Base-by-base conservation (phyloP, 306 rosid genomes). In the Begonia fuchsioides region DNA sequence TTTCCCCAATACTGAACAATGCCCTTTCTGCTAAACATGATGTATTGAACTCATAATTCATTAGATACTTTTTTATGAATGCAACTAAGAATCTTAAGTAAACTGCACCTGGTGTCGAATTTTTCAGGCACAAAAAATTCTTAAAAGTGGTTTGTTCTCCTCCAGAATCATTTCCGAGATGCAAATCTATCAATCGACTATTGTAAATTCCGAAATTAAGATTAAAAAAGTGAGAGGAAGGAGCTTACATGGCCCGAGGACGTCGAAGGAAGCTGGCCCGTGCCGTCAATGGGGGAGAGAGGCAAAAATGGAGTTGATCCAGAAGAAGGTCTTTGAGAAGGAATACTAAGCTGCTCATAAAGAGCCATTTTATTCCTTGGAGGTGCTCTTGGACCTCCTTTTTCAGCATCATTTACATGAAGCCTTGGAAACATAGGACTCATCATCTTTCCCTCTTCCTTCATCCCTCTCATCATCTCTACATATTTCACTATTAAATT, bases 331-430 rank as follows among this genome's bases (percentile, higher is more conserved):
- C 44, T 64, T 57, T 68, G 87, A 59, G 80, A 68, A 65, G 92
- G 77, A 15, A 61, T 56, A 58, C 63, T 71, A 58, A 71, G 66
- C 62, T 72, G 78, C 62, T 77, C 84, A 64, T 73, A 73, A 38
- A 80, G 80, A 71, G 87, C 93, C 95, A 81, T 85, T 51, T 85
- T 85, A 67, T 78, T 80, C 71, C 93, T 81, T 61, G 87, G 82
- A 41, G 92, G 93, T 54, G 84, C 78, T 67, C 73, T 80, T 26
- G 77, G 80, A 10, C 87, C 87, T 66, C 87, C 78, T 69, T 70
- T 81, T 48, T 68, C 82, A 17, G 87, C 65, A 61, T 80, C 93
- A 46, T 71, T 78, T 26, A 85, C 72, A 76, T 75, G 76, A 47
- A 85, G 64, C 84, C 93, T 81, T 14, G 84, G 77, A 44, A 75